phyloP scores from a whole-genome alignment of 139 green algal genomes.

The Picochlorum sp. region DNA sequence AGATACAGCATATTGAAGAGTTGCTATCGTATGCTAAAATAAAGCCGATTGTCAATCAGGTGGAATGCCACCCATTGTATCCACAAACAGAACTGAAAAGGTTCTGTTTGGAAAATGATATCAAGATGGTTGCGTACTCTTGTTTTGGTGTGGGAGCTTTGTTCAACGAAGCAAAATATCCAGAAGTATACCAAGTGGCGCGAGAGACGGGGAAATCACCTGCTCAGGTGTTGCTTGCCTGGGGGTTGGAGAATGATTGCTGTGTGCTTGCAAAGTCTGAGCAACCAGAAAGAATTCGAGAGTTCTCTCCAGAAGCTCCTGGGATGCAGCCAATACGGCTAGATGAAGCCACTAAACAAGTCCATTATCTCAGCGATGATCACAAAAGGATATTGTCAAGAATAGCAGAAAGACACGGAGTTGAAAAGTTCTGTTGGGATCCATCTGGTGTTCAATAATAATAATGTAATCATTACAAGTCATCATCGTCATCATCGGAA shows the following conservation, averaged over 20 bases:
- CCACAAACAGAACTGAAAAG: neutral
- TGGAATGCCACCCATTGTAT: slow-evolving; percentile 3
- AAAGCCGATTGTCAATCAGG: slow-evolving; percentile 7
- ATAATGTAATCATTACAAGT: too few species aligned
- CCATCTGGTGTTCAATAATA: too few species aligned
- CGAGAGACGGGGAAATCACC: neutral
- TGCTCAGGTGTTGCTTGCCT: slow-evolving; percentile 4
- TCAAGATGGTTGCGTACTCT: slow-evolving; percentile 9
- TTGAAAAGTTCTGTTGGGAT: too few species aligned
- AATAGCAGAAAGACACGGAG: too few species aligned
- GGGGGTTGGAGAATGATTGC: slow-evolving; percentile 10
- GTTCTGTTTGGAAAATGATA: slow-evolving; percentile 5
- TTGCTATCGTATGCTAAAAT: slow-evolving; percentile 5
- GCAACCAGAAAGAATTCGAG: neutral
- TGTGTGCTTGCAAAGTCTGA: slow-evolving; percentile 3
- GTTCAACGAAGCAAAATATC: neutral
- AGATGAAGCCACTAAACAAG: too few species aligned
- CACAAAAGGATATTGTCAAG: too few species aligned
- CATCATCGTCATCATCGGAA: slow-evolving; percentile 45
- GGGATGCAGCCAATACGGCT: slow-evolving; percentile 4
- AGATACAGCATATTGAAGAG: slow-evolving; percentile 11
- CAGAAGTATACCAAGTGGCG: neutral
- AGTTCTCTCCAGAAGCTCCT: neutral
- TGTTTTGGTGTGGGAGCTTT: neutral
- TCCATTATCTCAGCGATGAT: too few species aligned